Evolutionary conservation across 345 rosid genomes (phyloP).

Genomic region (Lenwebbia sp.): DNA sequence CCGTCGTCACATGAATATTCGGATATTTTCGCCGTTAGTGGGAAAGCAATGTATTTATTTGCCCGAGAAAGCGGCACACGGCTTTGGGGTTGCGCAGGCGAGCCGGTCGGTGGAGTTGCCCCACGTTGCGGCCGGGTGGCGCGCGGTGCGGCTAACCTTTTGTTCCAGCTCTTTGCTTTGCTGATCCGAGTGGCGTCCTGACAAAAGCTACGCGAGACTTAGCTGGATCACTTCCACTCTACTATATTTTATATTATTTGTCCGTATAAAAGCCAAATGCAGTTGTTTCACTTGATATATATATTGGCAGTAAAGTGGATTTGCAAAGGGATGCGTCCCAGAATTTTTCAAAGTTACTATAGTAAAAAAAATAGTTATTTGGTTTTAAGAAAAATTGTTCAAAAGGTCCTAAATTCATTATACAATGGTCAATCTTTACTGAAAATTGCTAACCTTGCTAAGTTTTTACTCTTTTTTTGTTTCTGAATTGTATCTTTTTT

Average conservation of each 20-base stretch:
- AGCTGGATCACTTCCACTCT: neutral
- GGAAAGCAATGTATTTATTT: neutral
- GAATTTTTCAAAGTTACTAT: neutral
- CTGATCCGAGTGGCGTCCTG: neutral
- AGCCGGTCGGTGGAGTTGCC: neutral
- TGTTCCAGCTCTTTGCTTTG: neutral
- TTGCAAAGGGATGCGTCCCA: too few relatives aligned
- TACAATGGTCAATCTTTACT: rapidly evolving
- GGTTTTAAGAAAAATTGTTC: neutral
- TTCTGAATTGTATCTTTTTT: too few relatives aligned
- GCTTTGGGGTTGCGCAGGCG: too few relatives aligned
- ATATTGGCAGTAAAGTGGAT: too few relatives aligned
- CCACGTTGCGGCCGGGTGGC: neutral
- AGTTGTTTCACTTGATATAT: too few relatives aligned
- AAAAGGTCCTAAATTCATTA: neutral
- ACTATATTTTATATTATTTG: neutral
- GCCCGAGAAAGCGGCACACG: neutral
- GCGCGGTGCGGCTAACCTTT: neutral
- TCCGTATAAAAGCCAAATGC: too few relatives aligned
- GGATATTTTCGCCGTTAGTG: neutral
- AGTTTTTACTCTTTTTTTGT: too few relatives aligned
- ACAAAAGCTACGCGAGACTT: neutral
- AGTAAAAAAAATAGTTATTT: neutral
- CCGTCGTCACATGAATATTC: neutral
- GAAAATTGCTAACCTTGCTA: rapidly evolving